phyloP scores from a whole-genome alignment of 176 grass and related monocot species.

The Paspalum vaginatum region DNA sequence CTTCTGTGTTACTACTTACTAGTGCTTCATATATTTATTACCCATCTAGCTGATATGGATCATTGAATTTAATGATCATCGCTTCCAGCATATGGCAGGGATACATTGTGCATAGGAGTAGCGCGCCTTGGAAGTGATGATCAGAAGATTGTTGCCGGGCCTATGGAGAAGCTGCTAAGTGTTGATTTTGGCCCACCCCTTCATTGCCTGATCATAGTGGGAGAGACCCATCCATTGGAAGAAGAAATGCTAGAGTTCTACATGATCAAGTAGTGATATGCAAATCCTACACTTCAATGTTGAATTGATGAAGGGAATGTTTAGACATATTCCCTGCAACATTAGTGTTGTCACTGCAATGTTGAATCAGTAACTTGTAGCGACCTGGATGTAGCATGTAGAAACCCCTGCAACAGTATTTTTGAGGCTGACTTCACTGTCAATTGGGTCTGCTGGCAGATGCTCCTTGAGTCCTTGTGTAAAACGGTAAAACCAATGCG shows the following conservation, averaged over 20 bases:
- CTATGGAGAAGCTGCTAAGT: slow-evolving; percentile 66
- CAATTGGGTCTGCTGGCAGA: not conserved
- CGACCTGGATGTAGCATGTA: not conserved
- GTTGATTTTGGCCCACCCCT: slow-evolving; percentile 92
- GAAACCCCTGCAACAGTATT: not conserved
- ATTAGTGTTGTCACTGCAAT: not conserved
- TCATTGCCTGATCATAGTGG: slow-evolving; percentile 91
- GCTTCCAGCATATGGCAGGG: slow-evolving; percentile 59
- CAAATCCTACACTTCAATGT: not conserved
- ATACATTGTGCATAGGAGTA: slow-evolving; percentile 77
- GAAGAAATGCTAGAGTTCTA: slow-evolving; percentile 90
- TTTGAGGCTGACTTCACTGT: not conserved
- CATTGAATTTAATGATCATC: slow-evolving; percentile 14
- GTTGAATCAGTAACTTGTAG: not conserved
- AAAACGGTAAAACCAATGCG: too few relatives aligned
- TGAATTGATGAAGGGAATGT: not conserved
- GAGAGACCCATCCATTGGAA: slow-evolving; percentile 87
- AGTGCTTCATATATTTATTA: not conserved
- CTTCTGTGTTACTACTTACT: not conserved
- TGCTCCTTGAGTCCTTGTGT: not conserved
- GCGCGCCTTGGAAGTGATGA: slow-evolving; percentile 86
- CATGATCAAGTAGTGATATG: slow-evolving; percentile 45
- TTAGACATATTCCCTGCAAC: not conserved
- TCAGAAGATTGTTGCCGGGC: slow-evolving; percentile 79
- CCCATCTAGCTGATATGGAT: not conserved